Conservation (phyloP, 306 rosid species). For the Sphenostylis stenocarpa region DNA sequence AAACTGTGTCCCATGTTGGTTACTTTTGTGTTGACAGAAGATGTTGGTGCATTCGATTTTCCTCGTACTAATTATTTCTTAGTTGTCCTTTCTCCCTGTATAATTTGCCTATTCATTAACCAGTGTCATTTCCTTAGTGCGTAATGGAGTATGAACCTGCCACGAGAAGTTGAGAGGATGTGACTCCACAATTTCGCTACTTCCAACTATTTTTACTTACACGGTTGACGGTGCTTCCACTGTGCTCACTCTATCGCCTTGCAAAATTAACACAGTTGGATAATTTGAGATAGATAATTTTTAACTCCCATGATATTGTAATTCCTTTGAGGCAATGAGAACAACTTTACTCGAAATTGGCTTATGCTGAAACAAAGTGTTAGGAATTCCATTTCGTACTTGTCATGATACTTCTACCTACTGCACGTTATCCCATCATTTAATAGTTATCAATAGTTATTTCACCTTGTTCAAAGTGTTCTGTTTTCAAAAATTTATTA, state of each 20-base stretch:
- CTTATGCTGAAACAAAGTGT: too few species aligned
- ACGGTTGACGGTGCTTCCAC: not conserved
- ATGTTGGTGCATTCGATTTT: not conserved
- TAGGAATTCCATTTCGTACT: not conserved
- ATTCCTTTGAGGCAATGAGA: not conserved
- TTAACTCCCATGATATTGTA: not conserved
- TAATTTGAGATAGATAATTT: not conserved
- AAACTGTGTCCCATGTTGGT: not conserved
- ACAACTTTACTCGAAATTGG: not conserved
- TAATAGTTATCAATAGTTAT: too few species aligned
- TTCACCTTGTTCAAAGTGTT: too few species aligned
- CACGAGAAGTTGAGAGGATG: not conserved
- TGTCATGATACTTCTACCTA: not conserved
- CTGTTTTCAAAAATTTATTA: too few species aligned
- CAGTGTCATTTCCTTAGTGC: slow-evolving; percentile 1
- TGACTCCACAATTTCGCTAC: not conserved
- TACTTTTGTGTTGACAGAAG: not conserved
- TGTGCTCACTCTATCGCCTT: not conserved
- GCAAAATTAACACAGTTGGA: not conserved
- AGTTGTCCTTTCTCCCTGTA: slow-evolving; percentile 12
- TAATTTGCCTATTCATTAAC: not conserved
- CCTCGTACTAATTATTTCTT: not conserved
- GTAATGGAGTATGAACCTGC: slow-evolving; percentile 10
- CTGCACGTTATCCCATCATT: too few species aligned
- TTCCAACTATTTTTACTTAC: not conserved